Base-by-base conservation (phyloP, 805 yeast species). In the Saturnispora sekii region DNA sequence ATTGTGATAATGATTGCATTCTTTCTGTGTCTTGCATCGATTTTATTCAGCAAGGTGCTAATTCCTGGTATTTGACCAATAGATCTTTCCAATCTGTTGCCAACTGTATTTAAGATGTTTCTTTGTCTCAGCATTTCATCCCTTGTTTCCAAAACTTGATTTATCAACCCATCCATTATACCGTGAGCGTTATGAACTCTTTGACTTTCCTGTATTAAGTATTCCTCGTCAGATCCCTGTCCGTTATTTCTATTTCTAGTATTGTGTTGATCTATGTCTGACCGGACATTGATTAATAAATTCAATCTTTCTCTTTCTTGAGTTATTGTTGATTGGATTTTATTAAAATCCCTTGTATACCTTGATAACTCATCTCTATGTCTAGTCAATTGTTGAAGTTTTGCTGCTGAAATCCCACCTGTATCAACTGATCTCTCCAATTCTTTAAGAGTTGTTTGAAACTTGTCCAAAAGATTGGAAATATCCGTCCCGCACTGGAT, bases 81-180 rank as follows among this genome's bases (percentile, higher is more conserved):
- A 1, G 84, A 69, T 35, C 72, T 72, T 48, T 78, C 68, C 45
- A 89, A 66, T 47, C 77, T 72, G 46, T 74, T 70, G 50, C 81
- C 84, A 5, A 93, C 84, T 48, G 68, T 75, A 46, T 70, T 69
- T 43, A 93, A 67, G 7, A 74, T 60, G 33, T 72, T 73, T 48
- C 90, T 71, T 65, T 93, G 98, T 40, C 80, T 70, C 38, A 73
- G 53, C 43, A 93, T 73, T 56, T 85, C 94, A 48, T 89, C 97
- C 47, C 97, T 70, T 0, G 97, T 88, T 53, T 84, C 85, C 65
- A 77, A 82, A 1, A 96, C 97, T 59, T 83, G 89, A n/a, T 74
- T 74, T 33, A 90, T 71, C 47, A 93, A 68, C 37, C 82, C 66
- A 59, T 93, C 97, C 12, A 95, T 85, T 42, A 88, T 67, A 36